A percentile compares a stretch with the other conserved stretches of the same genome.
Evolutionary conservation across 2,329 filamentous ascomycete genomes (phyloP).

Genomic region (Ophiocordyceps unilateralis): DNA sequence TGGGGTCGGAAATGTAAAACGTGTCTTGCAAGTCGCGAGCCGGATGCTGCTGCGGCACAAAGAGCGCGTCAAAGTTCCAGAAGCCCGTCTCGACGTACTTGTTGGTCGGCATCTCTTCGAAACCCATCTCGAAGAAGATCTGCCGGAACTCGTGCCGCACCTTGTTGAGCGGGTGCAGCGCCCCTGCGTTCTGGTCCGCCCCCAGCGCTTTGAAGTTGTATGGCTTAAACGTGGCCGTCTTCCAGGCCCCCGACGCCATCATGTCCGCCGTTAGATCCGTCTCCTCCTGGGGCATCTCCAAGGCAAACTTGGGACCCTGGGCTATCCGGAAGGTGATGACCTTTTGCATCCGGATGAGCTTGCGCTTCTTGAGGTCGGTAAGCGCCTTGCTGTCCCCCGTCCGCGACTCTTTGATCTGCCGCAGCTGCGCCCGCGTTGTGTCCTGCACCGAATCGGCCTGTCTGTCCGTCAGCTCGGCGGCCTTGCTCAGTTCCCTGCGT

Average conservation of each 20-base stretch:
- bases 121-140: slow-evolving; percentile 99
- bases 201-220: slow-evolving; percentile 60
- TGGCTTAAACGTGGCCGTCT: slow-evolving; percentile 76
- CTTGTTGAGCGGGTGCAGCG: slow-evolving; percentile 66
- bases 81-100: slow-evolving; percentile 91
- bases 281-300: slow-evolving; percentile 80
- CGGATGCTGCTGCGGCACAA: slow-evolving; percentile 88
- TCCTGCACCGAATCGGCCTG: slow-evolving; percentile 63
- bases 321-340: slow-evolving; percentile 66
- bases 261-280: slow-evolving; percentile 92
- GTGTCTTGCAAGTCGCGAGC: slow-evolving; percentile 95
- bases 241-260: slow-evolving; percentile 76
- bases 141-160: slow-evolving; percentile 89
- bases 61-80: slow-evolving; percentile 96
- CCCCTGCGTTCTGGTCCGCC: slow-evolving; percentile 41
- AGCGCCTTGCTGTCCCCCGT: slow-evolving; percentile 62
- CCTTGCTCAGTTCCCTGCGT: neutral
- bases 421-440: slow-evolving; percentile 57
- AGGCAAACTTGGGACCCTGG: slow-evolving; percentile 78
- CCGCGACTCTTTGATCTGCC: slow-evolving; percentile 51
- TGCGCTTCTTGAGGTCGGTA: slow-evolving; percentile 77
- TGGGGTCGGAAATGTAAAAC: slow-evolving; percentile 91
- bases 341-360: slow-evolving; percentile 72
- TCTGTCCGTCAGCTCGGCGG: neutral
- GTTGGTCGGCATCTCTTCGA: slow-evolving; percentile 93